These are phyloP conservation scores for Linum usitatissimum DNA, from an alignment of 345 rosid genomes.

Conservation along the genomic window DNA sequence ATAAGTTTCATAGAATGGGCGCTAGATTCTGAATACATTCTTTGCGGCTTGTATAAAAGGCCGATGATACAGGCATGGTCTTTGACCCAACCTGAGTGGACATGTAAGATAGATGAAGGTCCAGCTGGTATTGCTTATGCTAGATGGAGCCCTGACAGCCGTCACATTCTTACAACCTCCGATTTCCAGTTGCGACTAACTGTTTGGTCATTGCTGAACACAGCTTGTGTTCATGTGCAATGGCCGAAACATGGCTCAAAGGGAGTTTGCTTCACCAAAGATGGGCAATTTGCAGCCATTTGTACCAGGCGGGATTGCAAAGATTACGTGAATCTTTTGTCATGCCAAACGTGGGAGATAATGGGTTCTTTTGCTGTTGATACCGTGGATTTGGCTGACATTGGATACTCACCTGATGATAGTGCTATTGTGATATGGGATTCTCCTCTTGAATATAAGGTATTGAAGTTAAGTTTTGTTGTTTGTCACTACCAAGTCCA, in stretches of 20 bases:
- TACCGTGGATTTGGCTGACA: slow-evolving; percentile 81
- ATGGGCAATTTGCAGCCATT: slow-evolving; percentile 81
- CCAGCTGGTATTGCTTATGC: slow-evolving; percentile 94
- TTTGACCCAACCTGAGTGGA: slow-evolving; percentile 85
- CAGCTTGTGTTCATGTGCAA: slow-evolving; percentile 92
- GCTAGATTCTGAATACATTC: slow-evolving; percentile 84
- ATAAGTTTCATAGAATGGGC: slow-evolving; percentile 98
- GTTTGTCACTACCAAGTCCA: neutral
- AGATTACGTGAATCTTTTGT: slow-evolving; percentile 74
- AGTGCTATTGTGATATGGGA: slow-evolving; percentile 79
- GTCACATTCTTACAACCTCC: slow-evolving; percentile 84
- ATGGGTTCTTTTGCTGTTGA: slow-evolving; percentile 91
- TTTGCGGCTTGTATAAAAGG: slow-evolving; percentile 78
- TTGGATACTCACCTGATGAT: slow-evolving; percentile 95
- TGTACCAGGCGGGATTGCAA: slow-evolving; percentile 94
- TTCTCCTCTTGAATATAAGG: slow-evolving; percentile 87
- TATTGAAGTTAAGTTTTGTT: slow-evolving; percentile 7
- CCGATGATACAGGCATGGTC: slow-evolving; percentile 98
- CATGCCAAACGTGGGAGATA: slow-evolving; percentile 88
- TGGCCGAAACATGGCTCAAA: slow-evolving; percentile 93
- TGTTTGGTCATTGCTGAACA: slow-evolving; percentile 86
- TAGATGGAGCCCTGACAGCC: slow-evolving; percentile 97
- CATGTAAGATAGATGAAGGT: slow-evolving; percentile 96
- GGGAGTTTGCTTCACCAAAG: slow-evolving; percentile 70
- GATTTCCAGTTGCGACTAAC: slow-evolving; percentile 85